A percentile compares a stretch with the other conserved stretches of the same genome.
Evolutionary conservation across 169 alveolate species (phyloP).

Genomic region (Plasmodium adleri): DNA sequence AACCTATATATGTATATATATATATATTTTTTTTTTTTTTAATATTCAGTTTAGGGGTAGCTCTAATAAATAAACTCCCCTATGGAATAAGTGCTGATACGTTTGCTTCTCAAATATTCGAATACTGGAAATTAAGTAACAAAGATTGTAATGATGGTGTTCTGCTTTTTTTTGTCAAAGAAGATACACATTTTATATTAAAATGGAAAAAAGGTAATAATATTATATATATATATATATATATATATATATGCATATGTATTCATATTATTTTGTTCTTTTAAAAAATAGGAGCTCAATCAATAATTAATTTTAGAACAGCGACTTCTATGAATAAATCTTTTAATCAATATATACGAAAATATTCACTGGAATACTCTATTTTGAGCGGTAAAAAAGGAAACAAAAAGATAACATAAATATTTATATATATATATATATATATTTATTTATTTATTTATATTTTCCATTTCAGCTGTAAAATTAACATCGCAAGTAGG

Average conservation of each 20-base stretch:
- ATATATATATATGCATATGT: slow-evolving; percentile 7
- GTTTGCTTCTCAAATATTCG: slow-evolving; percentile 51
- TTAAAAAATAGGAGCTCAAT: slow-evolving; percentile 39
- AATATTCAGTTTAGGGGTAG: slow-evolving; percentile 52
- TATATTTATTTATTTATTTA: background rate
- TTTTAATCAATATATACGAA: slow-evolving; percentile 48
- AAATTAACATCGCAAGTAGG: slow-evolving; percentile 63
- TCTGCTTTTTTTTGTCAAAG: slow-evolving; percentile 70
- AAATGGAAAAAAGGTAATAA: slow-evolving; percentile 69
- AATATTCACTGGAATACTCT: slow-evolving; percentile 62
- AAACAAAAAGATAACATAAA: too few relatives aligned
- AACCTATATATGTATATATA: background rate
- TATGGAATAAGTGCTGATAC: slow-evolving; percentile 74
- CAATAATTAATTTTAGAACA: slow-evolving; percentile 66
- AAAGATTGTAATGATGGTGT: slow-evolving; percentile 59
- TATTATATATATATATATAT: background rate
- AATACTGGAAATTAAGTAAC: slow-evolving; percentile 62
- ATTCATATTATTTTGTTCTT: background rate
- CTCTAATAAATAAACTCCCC: slow-evolving; percentile 43
- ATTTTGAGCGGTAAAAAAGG: slow-evolving; percentile 60
- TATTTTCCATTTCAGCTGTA: slow-evolving; percentile 20
- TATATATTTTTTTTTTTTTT: background rate
- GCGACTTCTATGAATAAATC: slow-evolving; percentile 71
- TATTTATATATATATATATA: too few relatives aligned
- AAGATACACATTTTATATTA: slow-evolving; percentile 40